Base-by-base conservation (phyloP, 2,329 filamentous ascomycete genomes). In the Cladosporium phlei region DNA sequence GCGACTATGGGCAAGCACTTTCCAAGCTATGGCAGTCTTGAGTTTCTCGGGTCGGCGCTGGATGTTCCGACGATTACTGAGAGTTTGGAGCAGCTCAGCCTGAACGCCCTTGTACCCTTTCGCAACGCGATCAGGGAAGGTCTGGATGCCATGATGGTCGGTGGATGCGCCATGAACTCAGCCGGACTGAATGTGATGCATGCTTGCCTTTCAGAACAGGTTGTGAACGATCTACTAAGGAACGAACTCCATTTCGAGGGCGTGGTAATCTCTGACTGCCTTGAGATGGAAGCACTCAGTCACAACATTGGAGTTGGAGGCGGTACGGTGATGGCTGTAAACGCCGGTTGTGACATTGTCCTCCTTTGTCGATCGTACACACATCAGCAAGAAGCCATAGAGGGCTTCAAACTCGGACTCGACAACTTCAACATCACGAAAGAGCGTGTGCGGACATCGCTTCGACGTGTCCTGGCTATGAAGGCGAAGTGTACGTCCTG, bases 221-320 rank as follows among this genome's bases (percentile, higher is more conserved):
- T 97, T 1, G 89, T 97, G 3, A 87, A 95, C 60, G 88, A 93
- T 49, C 70, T 96, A 17, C 73, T 97, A 3, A 80, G 91, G n/a
- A 85, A 85, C 50, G 89, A 96, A 55, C 77, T 97, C 19, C 85
- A 86, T 2, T 97, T 97, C 58, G 80, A 88, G 39, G 91, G 91
- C 1, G 90, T 97, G 2, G 89, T 93, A 19, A 88, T 97, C 39
- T 96, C 90, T 0, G 91, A 97, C 62, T 97, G 91, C 55, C 71
- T 97, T 6, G 91, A 96, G 64, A 97, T 97, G 91, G 90, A 96
- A 61, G 89, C 90, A 0, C 77, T 97, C 7, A 93, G 88, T 54
- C 88, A 95, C 61, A 94, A 96, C 58, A 93, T 97, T 39, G 91
- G 91, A n/a, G 89, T 98, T 14, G 89, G 91, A 56, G 91, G 93